These are phyloP conservation scores for Lachnellula occidentalis DNA, from an alignment of 2,329 filamentous ascomycete species.

Conservation along the genomic window DNA sequence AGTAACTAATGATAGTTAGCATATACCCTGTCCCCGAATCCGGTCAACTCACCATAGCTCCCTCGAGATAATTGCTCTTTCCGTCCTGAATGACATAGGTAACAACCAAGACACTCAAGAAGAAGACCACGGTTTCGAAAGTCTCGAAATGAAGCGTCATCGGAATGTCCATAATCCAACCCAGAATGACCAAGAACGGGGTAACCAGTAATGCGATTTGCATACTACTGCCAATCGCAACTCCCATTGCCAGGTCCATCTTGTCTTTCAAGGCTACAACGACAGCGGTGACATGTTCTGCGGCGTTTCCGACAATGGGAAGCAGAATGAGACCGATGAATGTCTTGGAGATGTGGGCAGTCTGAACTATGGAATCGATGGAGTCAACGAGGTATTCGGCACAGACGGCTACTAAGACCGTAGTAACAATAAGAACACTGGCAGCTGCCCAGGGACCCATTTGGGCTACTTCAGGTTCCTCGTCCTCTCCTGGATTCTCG, in stretches of 20 bases:
- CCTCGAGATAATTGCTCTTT: constrained; percentile 79
- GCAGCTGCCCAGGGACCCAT: constrained; percentile 21
- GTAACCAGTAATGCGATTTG: constrained; percentile 80
- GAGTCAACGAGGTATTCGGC: constrained; percentile 74
- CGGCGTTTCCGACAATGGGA: constrained; percentile 74
- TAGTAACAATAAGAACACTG: constrained; percentile 62
- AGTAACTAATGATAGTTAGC: constrained; percentile 44
- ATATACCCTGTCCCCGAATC: not conserved
- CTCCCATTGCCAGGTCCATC: constrained; percentile 71
- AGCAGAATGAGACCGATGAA: constrained; percentile 77
- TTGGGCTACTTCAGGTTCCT: constrained; percentile 11
- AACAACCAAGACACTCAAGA: constrained; percentile 68
- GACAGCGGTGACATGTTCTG: constrained; percentile 76
- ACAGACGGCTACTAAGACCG: constrained; percentile 64
- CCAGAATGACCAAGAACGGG: constrained; percentile 72
- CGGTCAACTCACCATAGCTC: constrained; percentile 50
- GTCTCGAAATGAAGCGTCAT: constrained; percentile 78
- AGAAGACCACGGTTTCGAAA: constrained; percentile 74
- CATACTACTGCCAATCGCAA: constrained; percentile 76
- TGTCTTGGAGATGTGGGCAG: constrained; percentile 67
- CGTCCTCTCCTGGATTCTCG: constrained; percentile 33
- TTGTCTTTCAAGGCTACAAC: constrained; percentile 74
- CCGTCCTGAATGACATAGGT: constrained; percentile 75
- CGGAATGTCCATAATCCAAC: constrained; percentile 64
- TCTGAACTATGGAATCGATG: constrained; percentile 66